Evolutionary conservation across 768 basidiomycete genomes (phyloP), one percentile per base, ranked within the genome.

Genomic region (Kwoniella sp.): DNA sequence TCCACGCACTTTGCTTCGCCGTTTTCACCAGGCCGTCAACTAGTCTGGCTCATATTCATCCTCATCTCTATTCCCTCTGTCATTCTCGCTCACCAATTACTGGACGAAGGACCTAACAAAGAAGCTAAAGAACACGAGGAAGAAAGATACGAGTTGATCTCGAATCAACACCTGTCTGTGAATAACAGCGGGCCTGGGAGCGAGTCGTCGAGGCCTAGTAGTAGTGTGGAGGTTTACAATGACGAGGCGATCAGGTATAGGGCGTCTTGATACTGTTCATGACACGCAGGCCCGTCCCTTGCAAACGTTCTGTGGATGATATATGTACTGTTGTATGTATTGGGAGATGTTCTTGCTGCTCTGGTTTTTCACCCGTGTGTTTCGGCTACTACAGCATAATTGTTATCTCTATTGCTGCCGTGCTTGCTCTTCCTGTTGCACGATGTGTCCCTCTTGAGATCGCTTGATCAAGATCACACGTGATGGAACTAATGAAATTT

Each of bases 21-120:
- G 1, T 57, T 50, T 30, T 61, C 63, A 44, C 58, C 61, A 5
- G 67, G 63, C 6, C 36, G 73, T 36, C 70, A 74, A 52, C 36
- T 71, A 37, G 70, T 74, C 25, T 74, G 73, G 73, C 33, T 72
- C 30, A 54, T 63, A 9, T 71, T 70, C 27, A 47, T 62, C 27
- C 27, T 64, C 8, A 26, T 72, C 0, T 63, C 50, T 7, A 30
- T 69, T n/a, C 70, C 70, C 15, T 59, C 68, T 1, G 48, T 72
- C 3, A 62, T 59, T 44, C 64, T 71, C 10, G 70, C 65, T 3
- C 55, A 59, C 40, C 40, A 51, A 7, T 36, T 68, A 21, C 26
- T 56, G 10, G 52, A 50, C 15, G 58, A 57, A 8, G 44, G 29
- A 13, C 29, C 29, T 15, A 40, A 9, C 21, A 59, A 58, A 26